Base-by-base conservation (phyloP, 2,329 filamentous ascomycete species). In the Phialophora chinensis region DNA sequence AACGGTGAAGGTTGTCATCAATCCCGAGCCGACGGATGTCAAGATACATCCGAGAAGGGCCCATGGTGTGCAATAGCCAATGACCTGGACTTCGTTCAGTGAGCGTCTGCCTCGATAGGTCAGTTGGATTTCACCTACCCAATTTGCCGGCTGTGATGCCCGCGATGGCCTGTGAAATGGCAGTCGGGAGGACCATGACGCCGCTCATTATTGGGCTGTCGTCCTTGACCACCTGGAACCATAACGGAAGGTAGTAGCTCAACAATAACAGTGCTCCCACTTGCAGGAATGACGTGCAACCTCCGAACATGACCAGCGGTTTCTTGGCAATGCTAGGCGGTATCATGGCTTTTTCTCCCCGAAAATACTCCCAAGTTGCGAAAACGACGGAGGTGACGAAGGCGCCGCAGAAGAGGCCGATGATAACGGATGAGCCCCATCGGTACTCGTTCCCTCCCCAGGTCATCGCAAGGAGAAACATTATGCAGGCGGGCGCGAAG, bases 401-500 rank as follows among this genome's bases (percentile, higher is more conserved):
- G 6, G 75, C 71, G 5, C 77, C 77, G 54, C 73, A 73, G 38
- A 81, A 73, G 1, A 80, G 71, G 1, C 77, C 78, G 47, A 81
- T 78, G n/a, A 81, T 68, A 0, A 63, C 72, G 2, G 74, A 53
- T n/a, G 72, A 75, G 50, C 73, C 67, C 80, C 80, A 82, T 23
- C 67, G 23, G 49, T 65, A 67, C 20, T 58, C 52, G 29, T 59
- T 57, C 25, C 66, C 71, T 10, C 65, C 68, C 59, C 57, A 72
- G n/a, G 69, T 66, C 38, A 73, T 42, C 5, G 70, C 72, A 14
- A 73, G 53, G 11, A 73, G 63, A 25, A 73, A 58, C 72, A 72
- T 71, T 50, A 72, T 54, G 66, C 63, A 59, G n/a, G 63, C 66
- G 4, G 65, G 62, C 14, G 89, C 76, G 69, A 90, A 85, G 74